These are phyloP conservation scores for Saposhnikovia divaricata DNA, from an alignment of 129 eudicot genomes.

Conservation along the genomic window DNA sequence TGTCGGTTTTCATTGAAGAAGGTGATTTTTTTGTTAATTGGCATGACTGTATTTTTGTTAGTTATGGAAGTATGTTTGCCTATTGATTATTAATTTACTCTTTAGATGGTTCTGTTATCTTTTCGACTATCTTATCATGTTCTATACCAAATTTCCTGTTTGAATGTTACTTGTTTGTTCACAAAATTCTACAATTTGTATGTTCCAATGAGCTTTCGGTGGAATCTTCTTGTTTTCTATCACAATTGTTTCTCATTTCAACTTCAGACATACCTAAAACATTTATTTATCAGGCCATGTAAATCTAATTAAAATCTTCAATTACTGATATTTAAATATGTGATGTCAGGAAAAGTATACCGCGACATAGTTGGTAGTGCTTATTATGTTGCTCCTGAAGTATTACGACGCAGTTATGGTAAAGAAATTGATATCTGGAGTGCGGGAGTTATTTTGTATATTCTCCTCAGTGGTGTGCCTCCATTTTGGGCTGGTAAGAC, in stretches of 20 bases:
- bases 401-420: slow-evolving; percentile 54
- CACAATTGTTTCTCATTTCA: background rate
- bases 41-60: background rate
- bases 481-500: slow-evolving; percentile 74
- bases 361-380: slow-evolving; percentile 77
- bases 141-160: background rate
- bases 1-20: slow-evolving; percentile 3
- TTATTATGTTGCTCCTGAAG: slow-evolving; percentile 80
- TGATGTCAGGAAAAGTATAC: slow-evolving; percentile 48
- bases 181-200: background rate
- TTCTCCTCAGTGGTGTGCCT: slow-evolving; percentile 69
- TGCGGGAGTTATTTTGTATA: slow-evolving; percentile 67
- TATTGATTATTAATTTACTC: background rate
- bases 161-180: background rate
- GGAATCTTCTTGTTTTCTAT: no score
- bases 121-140: background rate
- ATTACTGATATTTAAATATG: background rate
- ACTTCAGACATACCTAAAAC: background rate
- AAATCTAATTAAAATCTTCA: background rate
- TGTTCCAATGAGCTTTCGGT: no score
- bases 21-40: background rate
- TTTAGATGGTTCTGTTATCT: background rate
- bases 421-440: slow-evolving; percentile 78
- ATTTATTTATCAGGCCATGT: background rate
- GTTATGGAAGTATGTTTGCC: background rate